Conservation (phyloP, 2,329 filamentous ascomycete genomes). For the Annulohypoxylon truncatum region DNA sequence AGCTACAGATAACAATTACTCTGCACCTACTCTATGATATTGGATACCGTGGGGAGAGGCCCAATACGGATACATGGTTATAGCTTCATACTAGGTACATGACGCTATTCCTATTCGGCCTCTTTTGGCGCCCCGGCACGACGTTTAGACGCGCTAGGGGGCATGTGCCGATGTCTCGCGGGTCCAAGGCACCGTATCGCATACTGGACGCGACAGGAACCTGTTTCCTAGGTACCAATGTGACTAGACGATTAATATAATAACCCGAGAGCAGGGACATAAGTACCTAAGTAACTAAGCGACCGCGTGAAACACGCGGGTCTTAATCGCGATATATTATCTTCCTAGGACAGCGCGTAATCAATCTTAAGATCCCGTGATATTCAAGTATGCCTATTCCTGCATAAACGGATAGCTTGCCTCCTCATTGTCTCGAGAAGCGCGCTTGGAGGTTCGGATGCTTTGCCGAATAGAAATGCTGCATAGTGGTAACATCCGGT, state of each 20-base stretch:
- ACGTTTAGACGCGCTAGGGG: slow-evolving; percentile 8
- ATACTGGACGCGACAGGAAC: too few species aligned
- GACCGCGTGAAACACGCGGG: slow-evolving; percentile 5
- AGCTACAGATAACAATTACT: slow-evolving; percentile 16
- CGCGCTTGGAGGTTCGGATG: slow-evolving; percentile 18
- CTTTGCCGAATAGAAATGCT: slow-evolving; percentile 1
- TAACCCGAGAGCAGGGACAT: neutral
- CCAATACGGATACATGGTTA: neutral
- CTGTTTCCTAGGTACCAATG: neutral
- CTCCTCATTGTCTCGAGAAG: slow-evolving; percentile 13
- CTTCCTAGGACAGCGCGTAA: neutral
- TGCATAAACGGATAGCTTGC: neutral
- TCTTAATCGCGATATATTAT: slow-evolving; percentile 9
- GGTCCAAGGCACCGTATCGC: slow-evolving; percentile 3
- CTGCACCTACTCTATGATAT: slow-evolving; percentile 15
- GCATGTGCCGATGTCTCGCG: slow-evolving; percentile 11
- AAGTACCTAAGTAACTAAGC: slow-evolving; percentile 9
- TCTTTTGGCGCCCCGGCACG: neutral
- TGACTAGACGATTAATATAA: neutral
- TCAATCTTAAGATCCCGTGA: neutral
- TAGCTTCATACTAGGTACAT: slow-evolving; percentile 7
- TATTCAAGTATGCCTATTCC: neutral
- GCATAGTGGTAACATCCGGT: slow-evolving; percentile 9
- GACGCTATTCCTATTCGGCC: slow-evolving; percentile 14
- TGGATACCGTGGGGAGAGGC: neutral